These are phyloP conservation scores for Malus sylvestris DNA, from an alignment of 306 rosid genomes.

Conservation along the genomic window DNA sequence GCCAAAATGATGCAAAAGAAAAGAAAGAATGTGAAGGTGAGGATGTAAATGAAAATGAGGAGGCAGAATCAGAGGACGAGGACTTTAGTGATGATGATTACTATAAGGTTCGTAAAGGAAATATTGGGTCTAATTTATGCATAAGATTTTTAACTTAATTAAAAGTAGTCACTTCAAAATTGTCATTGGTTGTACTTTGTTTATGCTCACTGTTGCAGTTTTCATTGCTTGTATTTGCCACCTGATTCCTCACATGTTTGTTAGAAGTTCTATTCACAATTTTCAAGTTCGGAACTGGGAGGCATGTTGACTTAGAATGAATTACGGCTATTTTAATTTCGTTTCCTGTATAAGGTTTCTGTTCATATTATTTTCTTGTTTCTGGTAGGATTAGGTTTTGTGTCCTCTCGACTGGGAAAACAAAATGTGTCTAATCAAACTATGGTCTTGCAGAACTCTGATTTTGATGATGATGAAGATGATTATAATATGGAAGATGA, in stretches of 20 bases:
- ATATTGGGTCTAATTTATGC: not conserved
- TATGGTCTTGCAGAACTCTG: not conserved
- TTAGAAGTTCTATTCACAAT: not conserved
- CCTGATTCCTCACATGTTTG: not conserved
- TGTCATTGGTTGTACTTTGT: not conserved
- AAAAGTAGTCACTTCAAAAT: not conserved
- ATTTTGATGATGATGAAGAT: slow-evolving; percentile 10
- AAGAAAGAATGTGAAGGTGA: slow-evolving; percentile 6
- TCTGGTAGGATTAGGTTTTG: too few species aligned
- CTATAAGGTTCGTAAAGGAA: not conserved
- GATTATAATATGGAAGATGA: not conserved
- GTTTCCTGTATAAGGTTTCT: too few species aligned
- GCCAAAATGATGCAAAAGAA: not conserved
- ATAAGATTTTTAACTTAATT: not conserved
- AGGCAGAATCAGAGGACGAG: not conserved
- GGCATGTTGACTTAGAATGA: not conserved
- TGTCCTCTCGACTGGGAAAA: not conserved
- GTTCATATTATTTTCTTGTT: too few species aligned
- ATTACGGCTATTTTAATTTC: too few species aligned
- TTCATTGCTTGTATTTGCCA: not conserved
- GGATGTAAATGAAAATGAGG: not conserved
- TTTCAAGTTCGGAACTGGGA: not conserved
- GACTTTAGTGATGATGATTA: not conserved
- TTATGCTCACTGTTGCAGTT: not conserved
- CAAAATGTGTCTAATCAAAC: not conserved